These are phyloP conservation scores for Alternaria consortialis DNA, from an alignment of 2,329 filamentous ascomycete species.

Conservation along the genomic window DNA sequence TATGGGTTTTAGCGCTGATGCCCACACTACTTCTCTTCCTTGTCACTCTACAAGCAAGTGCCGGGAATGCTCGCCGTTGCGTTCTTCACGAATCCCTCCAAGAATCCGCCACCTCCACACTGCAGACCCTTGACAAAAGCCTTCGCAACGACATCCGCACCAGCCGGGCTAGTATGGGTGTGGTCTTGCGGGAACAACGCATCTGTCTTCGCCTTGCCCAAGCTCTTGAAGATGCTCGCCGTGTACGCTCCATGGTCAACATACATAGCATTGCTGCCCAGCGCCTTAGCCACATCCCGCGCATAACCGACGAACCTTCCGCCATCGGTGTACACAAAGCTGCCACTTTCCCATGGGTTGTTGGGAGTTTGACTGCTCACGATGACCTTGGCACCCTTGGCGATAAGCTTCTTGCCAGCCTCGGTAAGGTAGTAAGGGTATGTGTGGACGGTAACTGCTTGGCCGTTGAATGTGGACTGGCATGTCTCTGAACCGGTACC, in stretches of 20 bases:
- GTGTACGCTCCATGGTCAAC: constrained; percentile 69
- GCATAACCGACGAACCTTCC: constrained; percentile 66
- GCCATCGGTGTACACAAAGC: constrained; percentile 56
- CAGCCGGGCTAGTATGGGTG: constrained; percentile 67
- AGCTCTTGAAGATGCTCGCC: constrained; percentile 61
- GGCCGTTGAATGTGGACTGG: constrained; percentile 61
- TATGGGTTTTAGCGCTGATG: neutral
- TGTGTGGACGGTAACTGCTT: constrained; percentile 66
- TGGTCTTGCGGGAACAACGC: constrained; percentile 67
- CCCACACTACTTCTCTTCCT: neutral
- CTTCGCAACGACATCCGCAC: constrained; percentile 65
- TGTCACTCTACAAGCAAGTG: constrained; percentile 34
- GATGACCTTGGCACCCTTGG: constrained; percentile 67
- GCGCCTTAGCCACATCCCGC: constrained; percentile 55
- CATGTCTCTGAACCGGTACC: constrained; percentile 65
- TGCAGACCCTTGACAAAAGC: constrained; percentile 67
- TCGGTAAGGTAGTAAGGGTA: constrained; percentile 68
- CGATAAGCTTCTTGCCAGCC: constrained; percentile 63
- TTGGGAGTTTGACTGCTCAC: constrained; percentile 68
- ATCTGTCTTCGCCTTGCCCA: constrained; percentile 62
- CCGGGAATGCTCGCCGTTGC: constrained; percentile 42
- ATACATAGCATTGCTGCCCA: constrained; percentile 59
- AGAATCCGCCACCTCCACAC: constrained; percentile 57
- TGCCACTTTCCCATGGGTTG: constrained; percentile 69
- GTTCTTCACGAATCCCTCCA: constrained; percentile 53